Evolutionary conservation across 164 flowering plant species (phyloP).

Genomic region (Stephania yunnanensis): DNA sequence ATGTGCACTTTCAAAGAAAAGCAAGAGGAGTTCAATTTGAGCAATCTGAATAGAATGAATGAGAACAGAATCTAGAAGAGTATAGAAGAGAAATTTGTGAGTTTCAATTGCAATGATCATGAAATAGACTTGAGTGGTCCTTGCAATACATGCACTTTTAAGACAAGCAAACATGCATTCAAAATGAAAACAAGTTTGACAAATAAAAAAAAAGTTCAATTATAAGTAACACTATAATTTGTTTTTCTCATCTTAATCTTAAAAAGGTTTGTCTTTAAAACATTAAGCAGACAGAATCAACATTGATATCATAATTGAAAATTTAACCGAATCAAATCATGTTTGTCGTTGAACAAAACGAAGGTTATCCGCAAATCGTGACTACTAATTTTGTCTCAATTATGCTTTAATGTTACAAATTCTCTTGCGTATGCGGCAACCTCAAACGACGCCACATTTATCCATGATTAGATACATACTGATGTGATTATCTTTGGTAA

Average conservation of each 20-base stretch:
- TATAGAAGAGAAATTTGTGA: neutral
- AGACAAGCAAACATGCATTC: neutral
- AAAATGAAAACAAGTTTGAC: neutral
- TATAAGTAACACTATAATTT: neutral
- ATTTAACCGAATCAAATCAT: neutral
- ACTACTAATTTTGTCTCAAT: neutral
- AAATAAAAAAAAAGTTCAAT: neutral
- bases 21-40: neutral
- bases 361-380: neutral
- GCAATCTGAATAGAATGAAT: slow-evolving; percentile 1
- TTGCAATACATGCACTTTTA: neutral
- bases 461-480: neutral
- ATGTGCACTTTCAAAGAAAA: neutral
- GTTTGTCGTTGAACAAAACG: neutral
- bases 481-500: neutral
- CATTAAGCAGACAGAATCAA: neutral
- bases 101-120: neutral
- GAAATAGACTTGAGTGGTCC: neutral
- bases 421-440: neutral
- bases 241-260: too few relatives aligned
- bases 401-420: neutral
- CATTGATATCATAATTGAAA: neutral
- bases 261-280: neutral
- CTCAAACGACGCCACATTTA: neutral
- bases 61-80: slow-evolving; percentile 14